Conservation (phyloP, 2,329 filamentous ascomycete genomes). For the Fusarium neocosmosporiellum region DNA sequence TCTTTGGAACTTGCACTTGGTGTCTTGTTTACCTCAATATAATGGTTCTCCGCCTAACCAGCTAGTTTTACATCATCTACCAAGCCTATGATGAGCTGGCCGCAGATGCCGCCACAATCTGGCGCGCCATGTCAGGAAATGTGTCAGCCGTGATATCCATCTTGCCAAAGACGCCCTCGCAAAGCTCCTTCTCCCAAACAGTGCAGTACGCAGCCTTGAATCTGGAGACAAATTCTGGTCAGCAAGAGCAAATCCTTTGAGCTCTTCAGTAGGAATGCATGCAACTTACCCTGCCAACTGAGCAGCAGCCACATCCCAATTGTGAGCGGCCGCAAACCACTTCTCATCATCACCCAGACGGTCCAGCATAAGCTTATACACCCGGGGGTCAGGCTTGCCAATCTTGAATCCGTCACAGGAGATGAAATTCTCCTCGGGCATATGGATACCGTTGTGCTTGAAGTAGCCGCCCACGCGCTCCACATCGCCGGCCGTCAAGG, state of each 20-base stretch:
- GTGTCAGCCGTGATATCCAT: conserved; percentile 63
- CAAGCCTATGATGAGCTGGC: background rate
- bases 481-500: conserved; percentile 63
- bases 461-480: conserved; percentile 65
- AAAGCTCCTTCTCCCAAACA: conserved; percentile 63
- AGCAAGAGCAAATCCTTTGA: background rate
- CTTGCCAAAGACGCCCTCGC: conserved; percentile 60
- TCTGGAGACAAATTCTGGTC: background rate
- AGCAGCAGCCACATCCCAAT: conserved; percentile 69
- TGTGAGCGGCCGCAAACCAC: conserved; percentile 70
- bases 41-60: background rate
- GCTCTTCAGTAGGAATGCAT: background rate
- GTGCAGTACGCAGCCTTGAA: conserved; percentile 66
- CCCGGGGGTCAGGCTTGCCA: conserved; percentile 61
- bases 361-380: conserved; percentile 58
- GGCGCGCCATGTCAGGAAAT: conserved; percentile 60
- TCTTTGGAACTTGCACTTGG: background rate
- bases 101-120: conserved; percentile 44
- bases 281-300: conserved; percentile 54
- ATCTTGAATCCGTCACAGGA: conserved; percentile 61
- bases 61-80: background rate
- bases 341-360: conserved; percentile 53
- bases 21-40: background rate
- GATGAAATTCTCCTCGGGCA: conserved; percentile 62
- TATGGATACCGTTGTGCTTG: conserved; percentile 57